A percentile compares a stretch with the other conserved stretches of the same genome.
Evolutionary conservation across 2,329 filamentous ascomycete species (phyloP).

Genomic region (Aspergillus bombycis): DNA sequence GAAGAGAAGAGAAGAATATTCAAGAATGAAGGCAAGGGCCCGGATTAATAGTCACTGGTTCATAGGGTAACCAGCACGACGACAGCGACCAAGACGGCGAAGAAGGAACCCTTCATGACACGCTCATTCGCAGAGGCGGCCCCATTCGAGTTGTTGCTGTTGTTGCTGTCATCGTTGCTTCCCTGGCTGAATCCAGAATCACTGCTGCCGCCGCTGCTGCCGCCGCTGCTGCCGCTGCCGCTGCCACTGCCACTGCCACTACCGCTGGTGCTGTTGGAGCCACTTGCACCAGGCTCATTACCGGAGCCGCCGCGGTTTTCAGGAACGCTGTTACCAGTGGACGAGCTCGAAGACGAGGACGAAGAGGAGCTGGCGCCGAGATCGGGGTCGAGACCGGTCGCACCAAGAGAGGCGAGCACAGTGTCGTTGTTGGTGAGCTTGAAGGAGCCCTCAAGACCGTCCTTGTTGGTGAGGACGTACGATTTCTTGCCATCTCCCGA

Average conservation of each 20-base stretch:
- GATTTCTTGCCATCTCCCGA: conserved; percentile 63
- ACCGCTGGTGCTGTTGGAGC: conserved; percentile 19
- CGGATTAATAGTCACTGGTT: conserved; percentile 21
- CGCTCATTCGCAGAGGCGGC: conserved; percentile 42
- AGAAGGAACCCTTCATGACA: conserved; percentile 49
- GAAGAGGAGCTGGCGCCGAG: conserved; percentile 23
- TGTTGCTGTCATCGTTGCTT: conserved; percentile 16
- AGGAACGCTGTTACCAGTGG: conserved; percentile 34
- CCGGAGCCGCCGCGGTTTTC: conserved; percentile 37
- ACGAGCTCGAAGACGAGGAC: conserved; percentile 15
- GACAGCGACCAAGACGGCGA: conserved; percentile 51
- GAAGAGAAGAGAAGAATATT: conserved; percentile 26
- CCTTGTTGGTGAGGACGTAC: conserved; percentile 72
- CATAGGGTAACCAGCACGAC: conserved; percentile 50
- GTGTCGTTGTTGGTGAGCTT: conserved; percentile 74
- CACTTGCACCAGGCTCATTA: conserved; percentile 27
- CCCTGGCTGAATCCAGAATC: conserved; percentile 38
- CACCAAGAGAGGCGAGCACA: conserved; percentile 75
- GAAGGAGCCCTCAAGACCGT: conserved; percentile 75
- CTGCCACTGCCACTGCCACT: conserved; percentile 15
- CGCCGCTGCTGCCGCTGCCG: conserved; percentile 16
- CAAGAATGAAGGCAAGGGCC: conserved; percentile 17
- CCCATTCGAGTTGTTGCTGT: conserved; percentile 26
- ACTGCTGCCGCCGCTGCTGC: conserved; percentile 20
- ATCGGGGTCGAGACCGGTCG: conserved; percentile 75